Evolutionary conservation across 805 yeast species (phyloP).

Genomic region (Candida sonorensis): DNA sequence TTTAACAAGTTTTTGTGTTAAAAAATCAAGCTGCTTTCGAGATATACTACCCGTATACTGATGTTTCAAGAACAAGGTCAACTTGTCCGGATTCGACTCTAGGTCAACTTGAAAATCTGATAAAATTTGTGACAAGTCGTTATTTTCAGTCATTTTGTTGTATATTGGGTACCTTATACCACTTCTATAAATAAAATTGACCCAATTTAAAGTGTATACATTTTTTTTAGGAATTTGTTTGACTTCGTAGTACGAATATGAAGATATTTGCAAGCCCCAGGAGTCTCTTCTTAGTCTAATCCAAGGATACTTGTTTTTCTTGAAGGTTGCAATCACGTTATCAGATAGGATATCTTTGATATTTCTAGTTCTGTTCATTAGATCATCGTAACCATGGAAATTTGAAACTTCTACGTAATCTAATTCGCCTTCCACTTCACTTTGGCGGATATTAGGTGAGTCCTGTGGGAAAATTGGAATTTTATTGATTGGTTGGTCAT

Average conservation of each 20-base stretch:
- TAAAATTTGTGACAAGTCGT: conserved; percentile 14
- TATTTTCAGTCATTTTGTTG: conserved; percentile 4
- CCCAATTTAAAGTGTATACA: conserved; percentile 6
- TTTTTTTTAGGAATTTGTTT: conserved; percentile 11
- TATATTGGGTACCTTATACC: conserved; percentile 12
- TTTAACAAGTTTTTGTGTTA: conserved; percentile 8
- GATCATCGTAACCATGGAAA: conserved; percentile 22
- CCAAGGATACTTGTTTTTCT: conserved; percentile 13
- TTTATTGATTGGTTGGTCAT: too few species aligned
- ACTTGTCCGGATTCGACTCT: conserved; percentile 3
- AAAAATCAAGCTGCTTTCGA: conserved; percentile 16
- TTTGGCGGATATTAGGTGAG: neutral
- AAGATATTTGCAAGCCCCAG: conserved; percentile 17
- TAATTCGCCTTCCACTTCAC: conserved; percentile 11
- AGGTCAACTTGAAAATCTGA: conserved; percentile 11
- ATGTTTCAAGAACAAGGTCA: conserved; percentile 3
- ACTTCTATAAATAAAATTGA: conserved; percentile 6
- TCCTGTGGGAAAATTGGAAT: conserved; percentile 11
- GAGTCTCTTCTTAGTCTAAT: conserved; percentile 12
- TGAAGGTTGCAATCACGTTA: conserved; percentile 9
- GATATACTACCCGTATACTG: conserved; percentile 15
- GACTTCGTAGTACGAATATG: conserved; percentile 13
- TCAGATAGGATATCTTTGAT: conserved; percentile 6
- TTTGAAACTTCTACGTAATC: conserved; percentile 24
- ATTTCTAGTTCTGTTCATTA: conserved; percentile 13